Evolutionary conservation across 2,329 filamentous ascomycete genomes (phyloP).

Genomic region (Aspergillus ruber): DNA sequence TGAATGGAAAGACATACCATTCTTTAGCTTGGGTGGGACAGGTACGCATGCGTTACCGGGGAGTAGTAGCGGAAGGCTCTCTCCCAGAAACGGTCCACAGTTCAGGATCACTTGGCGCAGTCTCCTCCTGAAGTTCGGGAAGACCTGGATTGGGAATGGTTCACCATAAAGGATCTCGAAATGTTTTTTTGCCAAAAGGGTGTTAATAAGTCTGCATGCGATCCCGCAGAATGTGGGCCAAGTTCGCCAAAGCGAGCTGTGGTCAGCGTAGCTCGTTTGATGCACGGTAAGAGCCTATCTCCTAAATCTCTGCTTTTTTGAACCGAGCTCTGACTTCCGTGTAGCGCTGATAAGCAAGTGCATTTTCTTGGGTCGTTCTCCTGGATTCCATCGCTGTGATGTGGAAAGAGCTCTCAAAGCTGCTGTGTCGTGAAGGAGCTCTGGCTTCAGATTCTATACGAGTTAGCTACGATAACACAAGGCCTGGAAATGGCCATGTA

Average conservation of each 20-base stretch:
- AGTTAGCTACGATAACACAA: not conserved
- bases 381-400: slow-evolving; percentile 16
- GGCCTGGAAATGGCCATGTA: not conserved
- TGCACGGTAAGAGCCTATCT: slow-evolving; percentile 9
- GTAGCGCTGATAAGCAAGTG: slow-evolving; percentile 13
- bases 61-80: not conserved
- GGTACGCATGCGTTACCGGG: slow-evolving; percentile 17
- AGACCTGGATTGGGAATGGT: slow-evolving; percentile 19
- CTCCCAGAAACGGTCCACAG: slow-evolving; percentile 6
- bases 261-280: slow-evolving; percentile 10
- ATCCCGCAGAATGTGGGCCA: not conserved
- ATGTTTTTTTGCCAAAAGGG: slow-evolving; percentile 14
- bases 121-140: slow-evolving; percentile 7
- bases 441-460: not conserved
- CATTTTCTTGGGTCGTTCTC: slow-evolving; percentile 20
- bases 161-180: slow-evolving; percentile 18
- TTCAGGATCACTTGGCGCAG: slow-evolving; percentile 10
- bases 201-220: slow-evolving; percentile 8
- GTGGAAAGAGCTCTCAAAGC: slow-evolving; percentile 14
- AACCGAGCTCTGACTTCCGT: slow-evolving; percentile 1
- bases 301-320: not conserved
- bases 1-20: slow-evolving; percentile 17
- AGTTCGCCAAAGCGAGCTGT: not conserved
- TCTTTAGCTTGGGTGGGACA: slow-evolving; percentile 18
- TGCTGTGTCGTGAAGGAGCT: slow-evolving; percentile 2